phyloP scores from a whole-genome alignment of 164 flowering plant genomes.

The Aristolochia californica region DNA sequence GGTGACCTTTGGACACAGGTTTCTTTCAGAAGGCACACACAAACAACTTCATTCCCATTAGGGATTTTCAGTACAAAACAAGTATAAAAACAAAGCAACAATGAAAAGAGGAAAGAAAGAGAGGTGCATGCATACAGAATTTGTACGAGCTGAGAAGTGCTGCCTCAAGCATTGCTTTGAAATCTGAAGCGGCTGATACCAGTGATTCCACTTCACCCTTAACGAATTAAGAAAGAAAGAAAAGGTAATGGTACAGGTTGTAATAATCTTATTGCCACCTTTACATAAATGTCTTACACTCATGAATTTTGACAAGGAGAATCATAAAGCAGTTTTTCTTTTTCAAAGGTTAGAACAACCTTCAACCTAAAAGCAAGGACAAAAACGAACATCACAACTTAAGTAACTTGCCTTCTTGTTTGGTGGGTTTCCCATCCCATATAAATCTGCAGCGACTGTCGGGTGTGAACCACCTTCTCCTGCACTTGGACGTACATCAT shows the following conservation, averaged over 20 bases:
- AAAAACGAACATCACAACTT: no score
- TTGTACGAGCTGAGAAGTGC: constrained; percentile 26
- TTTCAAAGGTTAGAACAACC: no score
- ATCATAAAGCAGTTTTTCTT: no score
- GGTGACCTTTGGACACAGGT: no score
- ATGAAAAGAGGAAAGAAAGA: background rate
- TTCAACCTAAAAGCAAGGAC: no score
- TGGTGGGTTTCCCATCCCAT: constrained; percentile 8
- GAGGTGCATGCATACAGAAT: constrained; percentile 15
- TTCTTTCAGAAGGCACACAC: no score
- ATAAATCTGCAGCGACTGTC: constrained; percentile 6
- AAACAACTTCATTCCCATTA: no score
- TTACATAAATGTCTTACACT: no score
- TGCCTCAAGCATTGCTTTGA: constrained; percentile 29
- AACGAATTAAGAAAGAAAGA: background rate
- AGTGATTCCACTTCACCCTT: constrained; percentile 18
- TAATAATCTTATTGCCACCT: background rate
- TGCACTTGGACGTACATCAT: constrained; percentile 1
- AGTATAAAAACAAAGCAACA: no score
- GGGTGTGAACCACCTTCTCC: constrained; percentile 4
- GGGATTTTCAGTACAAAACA: no score
- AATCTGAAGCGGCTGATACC: constrained; percentile 25
- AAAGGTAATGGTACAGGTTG: background rate
- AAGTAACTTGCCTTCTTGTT: constrained; percentile 19
- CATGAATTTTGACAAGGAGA: no score